Percentiles rank a stretch among this genome's conserved stretches.
These are phyloP conservation scores for Zizania palustris DNA, from an alignment of 202 grass and related monocot genomes.

Conservation along the genomic window DNA sequence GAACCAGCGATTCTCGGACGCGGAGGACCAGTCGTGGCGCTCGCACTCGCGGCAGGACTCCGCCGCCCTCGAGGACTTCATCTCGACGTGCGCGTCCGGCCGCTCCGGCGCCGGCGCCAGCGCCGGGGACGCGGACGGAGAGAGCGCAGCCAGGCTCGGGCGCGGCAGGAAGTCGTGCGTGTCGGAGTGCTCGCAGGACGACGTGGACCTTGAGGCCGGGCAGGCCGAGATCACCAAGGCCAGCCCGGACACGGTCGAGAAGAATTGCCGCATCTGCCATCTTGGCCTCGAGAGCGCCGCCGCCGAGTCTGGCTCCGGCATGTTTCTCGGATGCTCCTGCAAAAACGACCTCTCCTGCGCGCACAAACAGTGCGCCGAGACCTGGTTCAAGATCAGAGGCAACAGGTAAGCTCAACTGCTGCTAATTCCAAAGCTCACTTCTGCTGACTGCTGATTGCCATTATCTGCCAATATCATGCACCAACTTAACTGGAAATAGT, in stretches of 20 bases:
- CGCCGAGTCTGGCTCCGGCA: slow-evolving; percentile 65
- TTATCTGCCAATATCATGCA: slow-evolving; percentile 9
- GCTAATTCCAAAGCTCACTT: slow-evolving; percentile 13
- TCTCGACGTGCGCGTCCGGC: slow-evolving; percentile 38
- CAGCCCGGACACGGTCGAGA: slow-evolving; percentile 61
- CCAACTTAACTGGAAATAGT: slow-evolving; percentile 15
- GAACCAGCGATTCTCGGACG: slow-evolving; percentile 79
- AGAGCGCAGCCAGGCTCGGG: slow-evolving; percentile 8
- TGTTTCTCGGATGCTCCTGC: slow-evolving; percentile 89
- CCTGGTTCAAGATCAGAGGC: slow-evolving; percentile 98
- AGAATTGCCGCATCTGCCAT: slow-evolving; percentile 92
- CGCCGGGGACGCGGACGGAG: slow-evolving; percentile 6
- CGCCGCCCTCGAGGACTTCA: slow-evolving; percentile 43
- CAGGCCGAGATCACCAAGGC: slow-evolving; percentile 62
- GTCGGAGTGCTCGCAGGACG: slow-evolving; percentile 65
- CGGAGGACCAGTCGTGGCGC: slow-evolving; percentile 67
- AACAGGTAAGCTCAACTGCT: slow-evolving; percentile 73
- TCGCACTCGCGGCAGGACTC: slow-evolving; percentile 62
- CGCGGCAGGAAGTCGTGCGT: slow-evolving; percentile 65
- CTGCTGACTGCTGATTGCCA: not conserved
- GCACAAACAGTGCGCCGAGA: slow-evolving; percentile 92
- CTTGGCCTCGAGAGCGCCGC: slow-evolving; percentile 64
- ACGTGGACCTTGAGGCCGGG: slow-evolving; percentile 66
- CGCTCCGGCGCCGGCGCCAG: slow-evolving; percentile 28
- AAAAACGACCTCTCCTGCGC: slow-evolving; percentile 74